Conservation (phyloP, 257 asterid species). For the Echites panduratus region DNA sequence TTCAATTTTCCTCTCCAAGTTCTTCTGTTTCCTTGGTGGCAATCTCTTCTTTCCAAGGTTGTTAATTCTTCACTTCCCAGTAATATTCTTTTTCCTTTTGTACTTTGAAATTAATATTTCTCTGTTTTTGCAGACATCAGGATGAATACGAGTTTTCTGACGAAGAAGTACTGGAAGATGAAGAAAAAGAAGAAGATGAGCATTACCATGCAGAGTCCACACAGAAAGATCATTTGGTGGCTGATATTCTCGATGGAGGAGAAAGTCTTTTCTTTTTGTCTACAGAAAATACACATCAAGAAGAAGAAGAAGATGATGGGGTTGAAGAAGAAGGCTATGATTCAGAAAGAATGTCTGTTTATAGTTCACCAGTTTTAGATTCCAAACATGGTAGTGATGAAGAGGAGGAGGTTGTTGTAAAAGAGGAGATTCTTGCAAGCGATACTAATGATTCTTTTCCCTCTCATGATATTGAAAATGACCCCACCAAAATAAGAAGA, state of each 20-base stretch:
- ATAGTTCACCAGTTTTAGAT: constrained; percentile 43
- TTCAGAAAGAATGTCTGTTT: constrained; percentile 21
- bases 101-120: background rate
- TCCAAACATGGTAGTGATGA: constrained; percentile 19
- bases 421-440: constrained; percentile 32
- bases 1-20: constrained; percentile 58
- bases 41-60: constrained; percentile 69
- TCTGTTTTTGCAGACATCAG: constrained; percentile 38
- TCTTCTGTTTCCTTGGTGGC: constrained; percentile 72
- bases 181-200: constrained; percentile 16
- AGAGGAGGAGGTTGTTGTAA: constrained; percentile 24
- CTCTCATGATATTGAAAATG: constrained; percentile 24
- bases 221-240: constrained; percentile 22
- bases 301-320: too few species aligned
- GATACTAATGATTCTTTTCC: constrained; percentile 46
- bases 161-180: constrained; percentile 42
- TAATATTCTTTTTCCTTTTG: background rate
- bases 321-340: constrained; percentile 17
- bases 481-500: constrained; percentile 51
- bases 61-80: background rate
- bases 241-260: constrained; percentile 7
- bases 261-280: constrained; percentile 13
- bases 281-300: background rate
- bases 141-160: constrained; percentile 54
- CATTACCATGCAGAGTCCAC: constrained; percentile 17